Base-by-base conservation (phyloP, 75 land plant species). In the Adiantum capillusveneris region DNA sequence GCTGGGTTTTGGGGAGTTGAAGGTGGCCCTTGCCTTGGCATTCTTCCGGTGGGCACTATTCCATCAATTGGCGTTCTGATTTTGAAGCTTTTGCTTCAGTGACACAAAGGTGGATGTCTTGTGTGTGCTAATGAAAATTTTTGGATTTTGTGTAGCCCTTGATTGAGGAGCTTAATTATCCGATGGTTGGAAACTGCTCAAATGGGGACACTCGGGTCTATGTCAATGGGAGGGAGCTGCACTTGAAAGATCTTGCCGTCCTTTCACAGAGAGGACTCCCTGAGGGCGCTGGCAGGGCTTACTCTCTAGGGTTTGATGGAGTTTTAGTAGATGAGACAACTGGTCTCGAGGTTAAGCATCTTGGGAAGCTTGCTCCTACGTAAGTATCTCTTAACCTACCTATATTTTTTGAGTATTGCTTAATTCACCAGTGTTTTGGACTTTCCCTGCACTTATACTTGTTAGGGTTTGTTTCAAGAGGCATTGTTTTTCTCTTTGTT, bases 1-100 rank as follows among this genome's bases (percentile, higher is more conserved):
- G 94, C 90, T 75, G 98, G 98, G 41, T 93, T 93, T 61, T 93
- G 98, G 98, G 98, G 98, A 52, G 72, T 75, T 1, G 81, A 78
- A 75, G 95, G 90, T 19, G 79, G 81, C 25, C 83, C 84, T 31
- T 88, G 98, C 53, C 75, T 68, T 62, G 95, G 97, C 46, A 84
- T 92, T 51, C 75, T 92, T 69, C 97, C 89, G 24, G 97, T 92
- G 69, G 81, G 97, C 37, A 3, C 3, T 34, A 34, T 34, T 34
- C 9, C 9, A 3, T 34, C 37, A 34, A 34, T 34, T 34, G 9
- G 3, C 3, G 3, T 34, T 34, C 37, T 34, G 9, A 34, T 3
- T 34, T 5, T 34, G 37, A 34, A 9, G 9, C 9, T 9, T 34
- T 3, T 5, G 37, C 37, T 34, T 34, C 9, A n/a, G 37, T 5